Conservation (phyloP, 2,329 filamentous ascomycete genomes). For the Pochonia chlamydosporia region DNA sequence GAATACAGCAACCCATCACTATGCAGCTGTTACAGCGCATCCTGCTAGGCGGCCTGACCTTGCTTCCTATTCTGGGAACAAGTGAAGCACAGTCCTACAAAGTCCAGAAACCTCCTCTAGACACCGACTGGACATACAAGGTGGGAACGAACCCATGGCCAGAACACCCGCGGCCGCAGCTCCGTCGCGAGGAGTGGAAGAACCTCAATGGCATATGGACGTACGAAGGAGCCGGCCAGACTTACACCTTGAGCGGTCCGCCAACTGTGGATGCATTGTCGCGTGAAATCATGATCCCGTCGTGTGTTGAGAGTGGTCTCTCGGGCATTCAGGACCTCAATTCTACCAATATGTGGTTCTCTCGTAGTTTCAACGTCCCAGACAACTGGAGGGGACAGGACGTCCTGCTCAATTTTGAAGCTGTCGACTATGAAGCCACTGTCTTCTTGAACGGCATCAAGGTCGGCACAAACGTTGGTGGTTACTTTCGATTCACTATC, state of each 20-base stretch:
- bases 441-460: slow-evolving; percentile 53
- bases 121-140: slow-evolving; percentile 46
- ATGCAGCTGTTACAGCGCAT: slow-evolving; percentile 4
- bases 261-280: slow-evolving; percentile 21
- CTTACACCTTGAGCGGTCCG: slow-evolving; percentile 9
- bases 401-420: slow-evolving; percentile 51
- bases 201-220: slow-evolving; percentile 56
- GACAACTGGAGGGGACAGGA: slow-evolving; percentile 35
- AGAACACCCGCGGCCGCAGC: slow-evolving; percentile 52
- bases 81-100: slow-evolving; percentile 22
- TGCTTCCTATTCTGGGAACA: neutral
- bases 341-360: slow-evolving; percentile 41
- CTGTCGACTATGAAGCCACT: slow-evolving; percentile 51
- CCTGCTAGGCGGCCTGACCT: neutral
- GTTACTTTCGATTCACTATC: slow-evolving; percentile 56
- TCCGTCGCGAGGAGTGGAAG: slow-evolving; percentile 47
- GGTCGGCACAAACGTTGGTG: slow-evolving; percentile 50
- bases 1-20: slow-evolving; percentile 8
- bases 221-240: slow-evolving; percentile 31
- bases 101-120: slow-evolving; percentile 34
- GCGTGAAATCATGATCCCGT: slow-evolving; percentile 36
- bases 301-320: slow-evolving; percentile 39
- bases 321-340: slow-evolving; percentile 41
- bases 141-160: slow-evolving; percentile 51
- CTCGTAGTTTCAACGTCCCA: slow-evolving; percentile 45